A percentile compares a stretch with the other conserved stretches of the same genome.
Evolutionary conservation across 768 basidiomycete species (phyloP).

Genomic region (Phaeotremella skinneri): DNA sequence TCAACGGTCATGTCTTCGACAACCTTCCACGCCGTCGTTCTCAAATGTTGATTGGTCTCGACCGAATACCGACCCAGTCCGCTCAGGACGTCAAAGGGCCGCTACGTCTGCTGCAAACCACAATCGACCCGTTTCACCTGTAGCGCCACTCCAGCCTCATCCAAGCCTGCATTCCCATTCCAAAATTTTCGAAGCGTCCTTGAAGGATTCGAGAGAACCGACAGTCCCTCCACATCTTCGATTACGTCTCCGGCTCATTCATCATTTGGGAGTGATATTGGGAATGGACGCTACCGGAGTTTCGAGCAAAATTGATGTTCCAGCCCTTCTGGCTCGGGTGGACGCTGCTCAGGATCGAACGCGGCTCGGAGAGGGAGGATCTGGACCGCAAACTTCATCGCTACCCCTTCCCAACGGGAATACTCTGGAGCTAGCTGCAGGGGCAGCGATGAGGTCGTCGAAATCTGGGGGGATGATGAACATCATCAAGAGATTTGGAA

Average conservation of each 20-base stretch:
- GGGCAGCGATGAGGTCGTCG: neutral
- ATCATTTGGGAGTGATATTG: constrained; percentile 31
- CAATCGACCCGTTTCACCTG: neutral
- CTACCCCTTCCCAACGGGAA: constrained; percentile 1
- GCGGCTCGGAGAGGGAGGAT: neutral
- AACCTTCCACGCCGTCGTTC: constrained; percentile 28
- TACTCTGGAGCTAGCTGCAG: neutral
- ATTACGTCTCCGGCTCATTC: constrained; percentile 27
- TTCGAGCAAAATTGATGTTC: constrained; percentile 34
- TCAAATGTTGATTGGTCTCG: neutral
- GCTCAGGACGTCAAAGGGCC: neutral
- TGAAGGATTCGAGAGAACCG: constrained; percentile 21
- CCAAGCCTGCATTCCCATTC: neutral
- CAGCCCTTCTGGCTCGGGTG: constrained; percentile 36
- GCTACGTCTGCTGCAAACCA: neutral
- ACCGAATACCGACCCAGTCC: neutral
- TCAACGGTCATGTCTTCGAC: constrained; percentile 21
- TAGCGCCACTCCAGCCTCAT: neutral
- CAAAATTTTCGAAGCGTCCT: constrained; percentile 17
- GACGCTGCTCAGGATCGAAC: constrained; percentile 34
- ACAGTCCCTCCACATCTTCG: constrained; percentile 38
- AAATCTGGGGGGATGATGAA: constrained; percentile 28
- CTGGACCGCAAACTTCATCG: neutral
- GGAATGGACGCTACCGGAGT: constrained; percentile 30
- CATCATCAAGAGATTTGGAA: constrained; percentile 28